A percentile compares a stretch with the other conserved stretches of the same genome.
These are phyloP conservation scores for Salvia splendens DNA, from an alignment of 257 asterid species.

Conservation along the genomic window DNA sequence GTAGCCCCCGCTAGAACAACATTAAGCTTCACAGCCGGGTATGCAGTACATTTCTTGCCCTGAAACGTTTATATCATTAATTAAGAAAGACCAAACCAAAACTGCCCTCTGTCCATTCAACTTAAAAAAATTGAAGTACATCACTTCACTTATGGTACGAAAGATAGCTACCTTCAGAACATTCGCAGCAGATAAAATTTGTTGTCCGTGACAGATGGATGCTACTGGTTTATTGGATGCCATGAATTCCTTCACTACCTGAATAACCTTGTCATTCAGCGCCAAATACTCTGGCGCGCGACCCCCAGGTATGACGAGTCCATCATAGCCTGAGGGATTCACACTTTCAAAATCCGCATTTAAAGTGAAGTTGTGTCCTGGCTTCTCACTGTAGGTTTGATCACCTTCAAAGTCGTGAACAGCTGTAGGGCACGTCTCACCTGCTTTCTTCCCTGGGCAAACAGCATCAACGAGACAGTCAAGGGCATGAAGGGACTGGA, in stretches of 20 bases:
- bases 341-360: conserved; percentile 62
- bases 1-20: conserved; percentile 81
- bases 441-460: conserved; percentile 74
- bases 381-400: conserved; percentile 95
- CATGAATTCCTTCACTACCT: conserved; percentile 72
- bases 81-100: neutral
- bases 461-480: conserved; percentile 87
- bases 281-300: conserved; percentile 98
- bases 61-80: conserved; percentile 27
- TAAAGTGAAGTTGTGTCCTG: conserved; percentile 84
- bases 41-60: conserved; percentile 95
- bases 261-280: conserved; percentile 59
- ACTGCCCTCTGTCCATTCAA: neutral
- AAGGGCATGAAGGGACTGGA: conserved; percentile 88
- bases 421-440: conserved; percentile 81
- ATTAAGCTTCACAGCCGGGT: conserved; percentile 90
- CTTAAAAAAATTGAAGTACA: too few species aligned
- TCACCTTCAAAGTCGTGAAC: conserved; percentile 98
- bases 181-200: conserved; percentile 93
- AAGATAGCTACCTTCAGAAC: conserved; percentile 68
- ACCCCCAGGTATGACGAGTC: conserved; percentile 94
- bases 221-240: conserved; percentile 87
- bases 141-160: too few species aligned
- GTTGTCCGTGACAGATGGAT: conserved; percentile 97
- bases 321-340: conserved; percentile 73